A percentile compares a stretch with the other conserved stretches of the same genome.
These are phyloP conservation scores for Tuber brumale DNA, from an alignment of 495 filamentous ascomycete species.

Conservation along the genomic window DNA sequence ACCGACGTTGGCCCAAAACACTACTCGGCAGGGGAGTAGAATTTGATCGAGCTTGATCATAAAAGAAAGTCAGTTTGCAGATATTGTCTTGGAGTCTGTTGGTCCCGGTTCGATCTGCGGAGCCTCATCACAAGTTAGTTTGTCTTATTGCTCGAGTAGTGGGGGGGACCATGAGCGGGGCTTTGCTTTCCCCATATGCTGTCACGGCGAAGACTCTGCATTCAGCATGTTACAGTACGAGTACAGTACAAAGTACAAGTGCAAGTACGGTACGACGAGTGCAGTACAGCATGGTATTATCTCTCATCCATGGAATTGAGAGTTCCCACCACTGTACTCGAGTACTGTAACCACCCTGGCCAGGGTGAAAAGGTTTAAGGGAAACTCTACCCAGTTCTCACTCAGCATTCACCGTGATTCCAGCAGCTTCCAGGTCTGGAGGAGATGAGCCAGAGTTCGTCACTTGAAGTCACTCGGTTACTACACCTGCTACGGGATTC, in stretches of 20 bases:
- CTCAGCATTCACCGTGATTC: neutral
- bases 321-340: neutral
- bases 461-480: neutral
- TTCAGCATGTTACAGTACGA: neutral
- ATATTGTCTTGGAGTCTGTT: neutral
- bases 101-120: neutral
- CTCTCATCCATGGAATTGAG: neutral
- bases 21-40: neutral
- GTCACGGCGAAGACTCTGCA: neutral
- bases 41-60: neutral
- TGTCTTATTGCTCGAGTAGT: no score
- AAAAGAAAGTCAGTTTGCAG: neutral
- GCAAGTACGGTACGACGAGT: no score
- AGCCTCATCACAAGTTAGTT: neutral
- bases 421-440: neutral
- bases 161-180: neutral
- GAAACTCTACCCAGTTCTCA: neutral
- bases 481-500: neutral
- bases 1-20: neutral
- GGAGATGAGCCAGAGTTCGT: neutral
- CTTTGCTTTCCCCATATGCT: neutral
- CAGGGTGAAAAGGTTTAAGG: neutral
- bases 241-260: no score
- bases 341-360: neutral
- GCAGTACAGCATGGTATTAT: neutral